These are phyloP conservation scores for Clarkia xantiana DNA, from an alignment of 345 rosid genomes.

Conservation along the genomic window DNA sequence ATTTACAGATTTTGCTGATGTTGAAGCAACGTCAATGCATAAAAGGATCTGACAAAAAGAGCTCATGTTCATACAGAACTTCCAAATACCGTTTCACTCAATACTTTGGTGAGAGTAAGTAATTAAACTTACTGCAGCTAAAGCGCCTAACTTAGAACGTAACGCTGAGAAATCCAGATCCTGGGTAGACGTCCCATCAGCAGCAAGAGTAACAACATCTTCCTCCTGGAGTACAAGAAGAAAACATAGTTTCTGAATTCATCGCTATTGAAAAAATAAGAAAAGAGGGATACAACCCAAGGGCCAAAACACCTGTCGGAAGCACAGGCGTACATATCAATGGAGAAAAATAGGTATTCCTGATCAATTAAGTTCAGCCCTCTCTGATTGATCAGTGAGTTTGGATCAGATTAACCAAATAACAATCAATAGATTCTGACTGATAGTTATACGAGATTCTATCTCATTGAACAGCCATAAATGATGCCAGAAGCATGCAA, in stretches of 20 bases:
- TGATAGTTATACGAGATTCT: too few species aligned
- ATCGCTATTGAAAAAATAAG: background rate
- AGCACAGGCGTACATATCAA: constrained; percentile 3
- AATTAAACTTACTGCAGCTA: constrained; percentile 67
- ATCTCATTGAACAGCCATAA: too few species aligned
- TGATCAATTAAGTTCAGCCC: too few species aligned
- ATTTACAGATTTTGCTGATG: constrained; percentile 65
- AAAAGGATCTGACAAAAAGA: constrained; percentile 65
- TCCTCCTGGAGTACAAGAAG: constrained; percentile 47
- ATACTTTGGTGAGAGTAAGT: constrained; percentile 7
- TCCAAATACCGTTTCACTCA: background rate
- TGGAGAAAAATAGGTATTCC: too few species aligned
- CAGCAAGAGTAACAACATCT: constrained; percentile 72
- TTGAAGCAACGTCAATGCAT: constrained; percentile 83
- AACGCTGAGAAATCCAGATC: constrained; percentile 62
- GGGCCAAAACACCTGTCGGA: background rate
- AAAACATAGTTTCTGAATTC: constrained; percentile 32
- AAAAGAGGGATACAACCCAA: background rate
- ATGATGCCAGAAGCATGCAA: too few species aligned
- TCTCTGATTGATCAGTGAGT: too few species aligned
- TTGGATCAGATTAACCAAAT: too few species aligned
- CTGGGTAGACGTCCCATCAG: constrained; percentile 59
- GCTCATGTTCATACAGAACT: constrained; percentile 9
- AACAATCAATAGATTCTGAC: too few species aligned
- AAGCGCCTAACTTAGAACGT: constrained; percentile 65